Percentiles rank a stretch among this genome's conserved stretches.
These are phyloP conservation scores for Blastocystis sp. DNA, from an alignment of 352 stramenopile genomes.

Conservation along the genomic window DNA sequence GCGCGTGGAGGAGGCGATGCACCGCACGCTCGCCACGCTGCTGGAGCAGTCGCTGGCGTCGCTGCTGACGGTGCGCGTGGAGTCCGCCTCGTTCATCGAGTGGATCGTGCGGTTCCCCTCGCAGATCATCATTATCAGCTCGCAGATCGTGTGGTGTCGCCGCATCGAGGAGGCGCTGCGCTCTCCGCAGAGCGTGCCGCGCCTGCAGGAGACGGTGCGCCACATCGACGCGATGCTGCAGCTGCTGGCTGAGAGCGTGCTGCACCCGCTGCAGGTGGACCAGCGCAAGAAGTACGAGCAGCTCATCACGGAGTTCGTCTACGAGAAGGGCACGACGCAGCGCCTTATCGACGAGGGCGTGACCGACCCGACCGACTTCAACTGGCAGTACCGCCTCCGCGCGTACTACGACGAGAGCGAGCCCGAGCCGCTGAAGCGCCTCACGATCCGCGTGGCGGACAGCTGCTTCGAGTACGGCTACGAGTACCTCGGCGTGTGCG, in stretches of 20 bases:
- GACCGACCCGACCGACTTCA: conserved; percentile 85
- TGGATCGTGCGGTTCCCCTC: conserved; percentile 96
- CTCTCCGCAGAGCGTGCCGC: conserved; percentile 80
- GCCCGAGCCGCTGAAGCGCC: conserved; percentile 82
- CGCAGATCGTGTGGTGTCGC: conserved; percentile 94
- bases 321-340: conserved; percentile 94
- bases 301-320: conserved; percentile 99
- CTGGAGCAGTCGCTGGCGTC: conserved; percentile 87
- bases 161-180: conserved; percentile 89
- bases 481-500: conserved; percentile 99
- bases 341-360: conserved; percentile 82
- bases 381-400: conserved; percentile 98
- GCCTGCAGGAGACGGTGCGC: conserved; percentile 78
- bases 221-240: conserved; percentile 84
- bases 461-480: conserved; percentile 98
- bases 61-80: conserved; percentile 81
- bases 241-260: conserved; percentile 93
- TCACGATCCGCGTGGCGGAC: conserved; percentile 89
- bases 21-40: conserved; percentile 90
- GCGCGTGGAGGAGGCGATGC: conserved; percentile 95
- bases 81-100: conserved; percentile 87
- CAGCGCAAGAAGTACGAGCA: conserved; percentile 98
- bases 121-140: conserved; percentile 97
- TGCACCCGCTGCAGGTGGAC: conserved; percentile 83
- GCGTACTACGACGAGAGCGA: conserved; percentile 95